Evolutionary conservation across 129 eudicot genomes (phyloP), one percentile per base, ranked within the genome.

Genomic region (Cynara cardunculus): DNA sequence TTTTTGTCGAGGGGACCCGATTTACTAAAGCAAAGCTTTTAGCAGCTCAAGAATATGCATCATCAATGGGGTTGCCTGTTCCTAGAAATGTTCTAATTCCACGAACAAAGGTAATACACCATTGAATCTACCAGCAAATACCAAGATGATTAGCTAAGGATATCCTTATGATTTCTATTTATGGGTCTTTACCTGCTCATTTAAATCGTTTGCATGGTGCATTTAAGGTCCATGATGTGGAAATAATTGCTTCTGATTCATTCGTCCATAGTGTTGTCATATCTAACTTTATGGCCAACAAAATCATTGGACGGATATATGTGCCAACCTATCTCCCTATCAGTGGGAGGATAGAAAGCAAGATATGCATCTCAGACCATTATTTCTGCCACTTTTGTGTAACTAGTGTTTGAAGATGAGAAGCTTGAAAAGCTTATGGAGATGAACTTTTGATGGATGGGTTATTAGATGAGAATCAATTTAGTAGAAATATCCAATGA

Each of bases 11-110:
- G 79, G 98, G 98, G 27, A 94, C 97, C 71, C 93, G 98, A 21
- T 94, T 91, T 84, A 94, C 97, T 10, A 83, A 94, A 80, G 96
- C 91, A 71, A 91, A 94, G 72, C 97, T 94, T 82, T 84, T 91
- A 79, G 97, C 97, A 37, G 97, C 97, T 86, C 98, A 94, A 85
- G 97, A n/a, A 79, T 94, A 91, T n/a, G 97, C 98, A 69, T 81
- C 96, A 39, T 91, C 96, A 76, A 56, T 85, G 44, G 98, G 98
- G 37, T 41, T 94, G 64, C 98, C 98, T 75, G 85, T 90, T 81
- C 98, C 98, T 56, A 91, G 86, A 71, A 94, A 94, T 87, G 98
- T 94, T 79, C 75, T 94, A 81, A 91, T 94, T 85, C 98, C 98
- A 22, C 87, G 98, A 75, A 94, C 98, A 16, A 94, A 94, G 95